Evolutionary conservation across 805 yeast species (phyloP), one percentile per base, ranked within the genome.

Genomic region (Novakomyces olei): DNA sequence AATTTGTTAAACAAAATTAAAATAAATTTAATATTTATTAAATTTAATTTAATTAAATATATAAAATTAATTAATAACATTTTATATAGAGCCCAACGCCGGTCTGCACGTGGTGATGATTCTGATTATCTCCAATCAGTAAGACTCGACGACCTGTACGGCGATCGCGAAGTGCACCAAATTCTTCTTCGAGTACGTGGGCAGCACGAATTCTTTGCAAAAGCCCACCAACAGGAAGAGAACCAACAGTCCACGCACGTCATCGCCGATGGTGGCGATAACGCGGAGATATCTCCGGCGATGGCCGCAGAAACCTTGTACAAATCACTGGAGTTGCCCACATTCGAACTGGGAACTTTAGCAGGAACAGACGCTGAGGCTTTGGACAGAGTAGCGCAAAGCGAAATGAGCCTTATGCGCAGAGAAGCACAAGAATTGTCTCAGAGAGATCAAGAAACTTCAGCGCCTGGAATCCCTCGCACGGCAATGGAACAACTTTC

Each of bases 401-500:
- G 10, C 34, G 42, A n/a, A 34, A 38, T 14, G 26, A 33, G 9
- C 44, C 44, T 30, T 37, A 38, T 20, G 15, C 31, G 16, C 18
- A 32, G 12, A 32, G 26, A 12, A 20, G 29, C 17, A 19, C 22
- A 33, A 40, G 37, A 8, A 37, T 25, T 3, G 46, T 42, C 17
- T 18, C 44, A n/a, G 60, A 58, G n/a, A 34, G 34, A n/a, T n/a
- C n/a, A n/a, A n/a, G n/a, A n/a, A n/a, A n/a, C n/a, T n/a, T n/a
- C 6, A 35, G 40, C 4, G 28, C 33, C 7, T 19, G 29, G n/a
- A 37, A 35, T 19, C 29, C 38, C 32, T 3, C 19, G 14, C 3
- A 51, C 46, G 7, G 39, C 59, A 1, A 35, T 65, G 7, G 76
- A 71, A 32, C 57, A 62, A 29, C 53, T 76, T 24, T 53, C 71